Conservation (phyloP, 2,329 filamentous ascomycete genomes). For the Sclerotinia spermophila region DNA sequence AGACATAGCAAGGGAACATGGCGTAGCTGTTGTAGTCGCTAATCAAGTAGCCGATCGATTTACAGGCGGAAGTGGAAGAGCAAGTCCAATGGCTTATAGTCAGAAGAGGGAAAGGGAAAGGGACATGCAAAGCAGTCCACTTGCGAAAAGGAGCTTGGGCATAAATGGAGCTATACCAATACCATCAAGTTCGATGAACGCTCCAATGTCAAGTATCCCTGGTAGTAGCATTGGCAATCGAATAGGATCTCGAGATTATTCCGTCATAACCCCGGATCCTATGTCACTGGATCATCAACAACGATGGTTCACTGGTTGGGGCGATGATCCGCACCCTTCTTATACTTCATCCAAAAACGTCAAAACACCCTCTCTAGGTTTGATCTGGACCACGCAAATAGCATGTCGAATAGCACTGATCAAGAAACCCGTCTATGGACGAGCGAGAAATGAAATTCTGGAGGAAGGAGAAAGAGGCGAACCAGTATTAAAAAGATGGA, state of each 20-base stretch:
- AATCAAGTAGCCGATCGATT: slow-evolving; percentile 97
- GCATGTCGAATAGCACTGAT: slow-evolving; percentile 77
- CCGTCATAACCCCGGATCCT: slow-evolving; percentile 45
- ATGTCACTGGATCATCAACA: slow-evolving; percentile 85
- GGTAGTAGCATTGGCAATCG: not conserved
- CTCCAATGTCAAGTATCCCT: slow-evolving; percentile 27
- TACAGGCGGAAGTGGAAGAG: slow-evolving; percentile 18
- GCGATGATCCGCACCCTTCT: slow-evolving; percentile 54
- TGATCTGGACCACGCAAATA: slow-evolving; percentile 90
- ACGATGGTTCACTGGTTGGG: slow-evolving; percentile 94
- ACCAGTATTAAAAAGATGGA: slow-evolving; percentile 56
- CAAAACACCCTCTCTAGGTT: slow-evolving; percentile 83
- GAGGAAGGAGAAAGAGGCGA: slow-evolving; percentile 44
- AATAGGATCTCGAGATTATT: slow-evolving; percentile 4
- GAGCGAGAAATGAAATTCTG: slow-evolving; percentile 34
- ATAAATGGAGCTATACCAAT: not conserved
- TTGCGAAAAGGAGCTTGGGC: slow-evolving; percentile 7
- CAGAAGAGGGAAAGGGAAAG: not conserved
- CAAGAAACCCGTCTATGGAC: slow-evolving; percentile 57
- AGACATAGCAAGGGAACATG: slow-evolving; percentile 67
- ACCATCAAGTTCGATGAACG: slow-evolving; percentile 30
- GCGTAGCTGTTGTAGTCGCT: slow-evolving; percentile 82
- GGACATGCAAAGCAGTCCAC: slow-evolving; percentile 30
- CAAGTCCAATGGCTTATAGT: slow-evolving; percentile 19
- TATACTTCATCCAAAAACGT: slow-evolving; percentile 42